phyloP scores from a whole-genome alignment of 1,284 basidiomycete genomes.

The Austroboletus novae-zelandiae region DNA sequence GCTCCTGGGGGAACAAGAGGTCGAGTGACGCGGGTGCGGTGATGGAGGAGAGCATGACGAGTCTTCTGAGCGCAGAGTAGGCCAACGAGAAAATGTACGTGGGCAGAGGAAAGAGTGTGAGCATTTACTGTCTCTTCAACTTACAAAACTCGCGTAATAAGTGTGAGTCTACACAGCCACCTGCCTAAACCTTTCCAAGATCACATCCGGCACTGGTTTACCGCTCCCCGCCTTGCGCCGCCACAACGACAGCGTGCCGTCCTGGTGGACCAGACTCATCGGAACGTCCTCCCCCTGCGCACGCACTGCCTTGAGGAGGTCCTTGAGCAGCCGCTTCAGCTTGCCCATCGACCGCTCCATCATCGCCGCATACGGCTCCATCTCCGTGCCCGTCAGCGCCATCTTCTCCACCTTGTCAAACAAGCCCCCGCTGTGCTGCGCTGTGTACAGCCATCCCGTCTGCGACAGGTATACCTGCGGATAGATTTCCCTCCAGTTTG shows the following conservation, averaged over 20 bases:
- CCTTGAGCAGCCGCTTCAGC: slow-evolving; percentile 25
- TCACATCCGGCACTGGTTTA: slow-evolving; percentile 17
- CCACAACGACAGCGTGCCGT: slow-evolving; percentile 23
- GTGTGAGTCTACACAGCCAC: slow-evolving; percentile 10
- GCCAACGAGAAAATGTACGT: slow-evolving; percentile 3
- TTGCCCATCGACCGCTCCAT: slow-evolving; percentile 23
- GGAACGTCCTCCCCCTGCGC: slow-evolving; percentile 25
- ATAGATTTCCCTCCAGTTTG: slow-evolving; percentile 40
- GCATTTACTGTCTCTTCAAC: not conserved
- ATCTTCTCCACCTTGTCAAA: slow-evolving; percentile 33
- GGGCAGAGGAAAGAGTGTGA: not conserved
- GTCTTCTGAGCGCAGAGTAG: not conserved
- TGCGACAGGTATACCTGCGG: slow-evolving; percentile 43
- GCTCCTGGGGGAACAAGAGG: slow-evolving; percentile 68
- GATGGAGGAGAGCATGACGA: slow-evolving; percentile 10
- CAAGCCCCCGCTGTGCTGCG: slow-evolving; percentile 32
- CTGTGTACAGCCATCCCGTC: slow-evolving; percentile 37
- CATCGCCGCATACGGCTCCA: slow-evolving; percentile 22
- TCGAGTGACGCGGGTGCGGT: slow-evolving; percentile 49
- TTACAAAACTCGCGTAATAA: too few relatives aligned
- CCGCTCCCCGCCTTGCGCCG: slow-evolving; percentile 24
- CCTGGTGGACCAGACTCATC: slow-evolving; percentile 26
- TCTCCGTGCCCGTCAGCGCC: slow-evolving; percentile 21
- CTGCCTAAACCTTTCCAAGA: slow-evolving; percentile 20
- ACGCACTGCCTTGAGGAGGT: slow-evolving; percentile 25